A percentile compares a stretch with the other conserved stretches of the same genome.
Evolutionary conservation across 495 filamentous ascomycete genomes (phyloP).

Genomic region (Terfezia claveryi): DNA sequence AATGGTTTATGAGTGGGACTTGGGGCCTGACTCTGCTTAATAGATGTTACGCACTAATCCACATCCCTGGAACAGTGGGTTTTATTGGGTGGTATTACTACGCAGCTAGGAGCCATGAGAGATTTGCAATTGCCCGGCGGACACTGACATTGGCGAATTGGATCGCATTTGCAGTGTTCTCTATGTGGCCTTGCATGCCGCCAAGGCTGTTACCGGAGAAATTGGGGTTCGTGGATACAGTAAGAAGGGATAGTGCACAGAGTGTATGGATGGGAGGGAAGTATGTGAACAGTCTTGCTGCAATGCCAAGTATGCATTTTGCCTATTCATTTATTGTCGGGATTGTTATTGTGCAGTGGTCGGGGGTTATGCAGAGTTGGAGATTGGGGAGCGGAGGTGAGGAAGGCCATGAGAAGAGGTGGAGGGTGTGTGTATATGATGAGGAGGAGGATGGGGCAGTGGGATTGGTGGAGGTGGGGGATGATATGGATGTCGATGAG

Average conservation of each 20-base stretch:
- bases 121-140: conserved; percentile 35
- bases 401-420: no score
- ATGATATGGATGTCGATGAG: no score
- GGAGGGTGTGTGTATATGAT: no score
- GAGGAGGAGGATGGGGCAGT: no score
- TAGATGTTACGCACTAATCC: conserved; percentile 39
- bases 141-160: conserved; percentile 44
- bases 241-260: conserved; percentile 38
- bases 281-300: conserved; percentile 37
- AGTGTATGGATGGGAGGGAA: conserved; percentile 36
- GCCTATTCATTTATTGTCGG: conserved; percentile 60
- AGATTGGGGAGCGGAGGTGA: no score
- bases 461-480: no score
- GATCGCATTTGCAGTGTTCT: conserved; percentile 37
- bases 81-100: conserved; percentile 49
- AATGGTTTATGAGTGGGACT: conserved; percentile 37
- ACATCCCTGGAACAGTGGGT: conserved; percentile 44
- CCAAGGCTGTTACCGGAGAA: conserved; percentile 37
- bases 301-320: conserved; percentile 62
- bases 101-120: conserved; percentile 30
- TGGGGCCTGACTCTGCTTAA: conserved; percentile 37
- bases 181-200: conserved; percentile 42
- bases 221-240: conserved; percentile 41
- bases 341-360: conserved; percentile 9
- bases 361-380: no score